Evolutionary conservation across 768 basidiomycete species (phyloP).

Genomic region (Podaxis sp.): DNA sequence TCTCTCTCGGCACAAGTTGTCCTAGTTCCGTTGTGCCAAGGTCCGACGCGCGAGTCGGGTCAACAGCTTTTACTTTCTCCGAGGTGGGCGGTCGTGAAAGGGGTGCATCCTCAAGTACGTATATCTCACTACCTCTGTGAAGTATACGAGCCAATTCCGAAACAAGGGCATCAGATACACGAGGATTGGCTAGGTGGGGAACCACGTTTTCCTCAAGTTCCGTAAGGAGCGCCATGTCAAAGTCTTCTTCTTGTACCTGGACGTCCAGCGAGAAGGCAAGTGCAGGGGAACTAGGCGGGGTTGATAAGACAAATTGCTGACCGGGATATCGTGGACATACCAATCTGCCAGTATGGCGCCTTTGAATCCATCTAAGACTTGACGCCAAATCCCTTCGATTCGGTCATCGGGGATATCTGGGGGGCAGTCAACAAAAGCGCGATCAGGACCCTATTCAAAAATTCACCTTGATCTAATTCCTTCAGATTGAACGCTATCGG

Average conservation of each 20-base stretch:
- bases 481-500: slow-evolving; percentile 59
- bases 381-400: slow-evolving; percentile 83
- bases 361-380: slow-evolving; percentile 76
- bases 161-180: slow-evolving; percentile 73
- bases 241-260: slow-evolving; percentile 80
- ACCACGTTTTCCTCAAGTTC: slow-evolving; percentile 80
- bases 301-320: background rate
- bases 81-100: slow-evolving; percentile 17
- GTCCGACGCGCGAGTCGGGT: slow-evolving; percentile 34
- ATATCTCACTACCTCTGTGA: slow-evolving; percentile 69
- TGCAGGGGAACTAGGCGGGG: slow-evolving; percentile 47
- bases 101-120: slow-evolving; percentile 33
- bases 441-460: background rate
- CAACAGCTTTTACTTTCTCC: slow-evolving; percentile 26
- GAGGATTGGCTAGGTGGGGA: slow-evolving; percentile 66
- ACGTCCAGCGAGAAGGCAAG: slow-evolving; percentile 59
- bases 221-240: slow-evolving; percentile 78
- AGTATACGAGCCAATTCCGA: slow-evolving; percentile 68
- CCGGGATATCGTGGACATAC: slow-evolving; percentile 39
- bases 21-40: slow-evolving; percentile 64
- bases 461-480: slow-evolving; percentile 48
- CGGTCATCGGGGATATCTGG: slow-evolving; percentile 61
- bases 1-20: slow-evolving; percentile 64
- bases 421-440: slow-evolving; percentile 1
- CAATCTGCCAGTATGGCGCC: slow-evolving; percentile 86